Percentiles rank a stretch among this genome's conserved stretches.
phyloP scores from a whole-genome alignment of 805 yeast genomes.

The Vanderwaltozyma verrucispora region DNA sequence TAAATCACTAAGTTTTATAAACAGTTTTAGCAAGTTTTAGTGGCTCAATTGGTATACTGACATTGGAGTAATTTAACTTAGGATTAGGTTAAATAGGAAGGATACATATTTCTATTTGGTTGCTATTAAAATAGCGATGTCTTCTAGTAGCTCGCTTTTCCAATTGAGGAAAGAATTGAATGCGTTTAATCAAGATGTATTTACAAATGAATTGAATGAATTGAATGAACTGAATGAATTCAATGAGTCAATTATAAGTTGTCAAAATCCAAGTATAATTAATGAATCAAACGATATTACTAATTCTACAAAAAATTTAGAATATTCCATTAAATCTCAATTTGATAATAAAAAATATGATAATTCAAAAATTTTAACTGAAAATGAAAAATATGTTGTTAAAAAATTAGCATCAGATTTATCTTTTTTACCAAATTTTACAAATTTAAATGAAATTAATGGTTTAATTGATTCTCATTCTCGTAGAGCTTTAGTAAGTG shows the following conservation, averaged over 20 bases:
- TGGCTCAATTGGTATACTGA: too few species aligned
- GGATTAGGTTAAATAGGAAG: neutral
- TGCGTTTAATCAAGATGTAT: neutral
- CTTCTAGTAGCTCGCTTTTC: slow-evolving; percentile 12
- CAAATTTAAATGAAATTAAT: neutral
- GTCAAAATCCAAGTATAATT: too few species aligned
- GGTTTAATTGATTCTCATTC: slow-evolving; percentile 41
- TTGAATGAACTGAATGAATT: too few species aligned
- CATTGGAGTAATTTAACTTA: too few species aligned
- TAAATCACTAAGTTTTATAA: too few species aligned
- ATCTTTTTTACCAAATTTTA: slow-evolving; percentile 3
- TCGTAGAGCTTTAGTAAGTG: slow-evolving; percentile 39
- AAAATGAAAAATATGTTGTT: slow-evolving; percentile 24
- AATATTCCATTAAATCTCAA: neutral
- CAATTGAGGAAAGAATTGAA: slow-evolving; percentile 25
- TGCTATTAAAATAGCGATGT: too few species aligned
- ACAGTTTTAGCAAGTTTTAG: too few species aligned
- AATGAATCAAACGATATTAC: too few species aligned
- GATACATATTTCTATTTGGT: too few species aligned
- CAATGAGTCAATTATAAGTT: too few species aligned
- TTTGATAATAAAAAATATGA: slow-evolving; percentile 2
- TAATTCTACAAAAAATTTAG: neutral
- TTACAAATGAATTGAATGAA: too few species aligned
- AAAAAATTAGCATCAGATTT: slow-evolving; percentile 14
- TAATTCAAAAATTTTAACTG: slow-evolving; percentile 18